Percentiles rank a stretch among this genome's conserved stretches.
Conservation (phyloP, 257 asterid species). For the Solanum medicagineum region DNA sequence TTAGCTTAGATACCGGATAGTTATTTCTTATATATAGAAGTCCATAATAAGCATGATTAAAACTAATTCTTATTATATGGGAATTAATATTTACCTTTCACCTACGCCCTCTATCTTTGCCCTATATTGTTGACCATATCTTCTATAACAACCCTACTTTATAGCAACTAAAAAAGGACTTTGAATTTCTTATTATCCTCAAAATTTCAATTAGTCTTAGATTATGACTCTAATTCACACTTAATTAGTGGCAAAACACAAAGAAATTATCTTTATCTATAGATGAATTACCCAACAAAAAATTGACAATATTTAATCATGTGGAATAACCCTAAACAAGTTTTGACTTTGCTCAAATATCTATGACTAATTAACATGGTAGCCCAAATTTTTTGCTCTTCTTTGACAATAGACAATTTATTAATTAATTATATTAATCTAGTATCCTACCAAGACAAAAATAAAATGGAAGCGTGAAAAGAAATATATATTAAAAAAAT, state of each 20-base stretch:
- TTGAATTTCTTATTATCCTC: background rate
- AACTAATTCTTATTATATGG: background rate
- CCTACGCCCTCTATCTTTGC: background rate
- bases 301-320: background rate
- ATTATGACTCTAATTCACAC: background rate
- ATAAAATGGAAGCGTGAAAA: background rate
- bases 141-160: background rate
- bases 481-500: background rate
- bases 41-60: background rate
- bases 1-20: background rate
- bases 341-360: background rate
- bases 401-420: background rate
- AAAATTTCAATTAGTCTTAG: background rate
- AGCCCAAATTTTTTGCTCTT: background rate
- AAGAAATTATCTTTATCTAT: background rate
- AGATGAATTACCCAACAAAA: background rate
- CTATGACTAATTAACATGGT: background rate
- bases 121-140: background rate
- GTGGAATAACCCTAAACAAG: background rate
- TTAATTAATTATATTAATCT: background rate
- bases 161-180: background rate
- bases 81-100: background rate
- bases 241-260: background rate
- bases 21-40: too few species aligned
- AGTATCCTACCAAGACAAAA: background rate